phyloP scores from a whole-genome alignment of 148 eudicot genomes.

The Nepenthes mirabilis region DNA sequence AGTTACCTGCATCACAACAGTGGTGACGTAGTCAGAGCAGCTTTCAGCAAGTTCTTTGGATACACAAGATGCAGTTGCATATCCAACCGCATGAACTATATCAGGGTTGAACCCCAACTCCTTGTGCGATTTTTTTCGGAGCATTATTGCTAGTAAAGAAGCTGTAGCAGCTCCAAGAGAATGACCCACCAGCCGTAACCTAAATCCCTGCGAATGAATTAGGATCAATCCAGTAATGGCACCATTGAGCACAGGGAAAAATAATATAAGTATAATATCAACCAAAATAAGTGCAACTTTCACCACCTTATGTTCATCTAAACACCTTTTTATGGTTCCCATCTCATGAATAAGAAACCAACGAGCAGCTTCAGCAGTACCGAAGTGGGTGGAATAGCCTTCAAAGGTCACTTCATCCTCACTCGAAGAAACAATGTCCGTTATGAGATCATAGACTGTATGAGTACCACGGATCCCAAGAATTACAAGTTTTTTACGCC shows the following conservation, averaged over 20 bases:
- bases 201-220: constrained; percentile 75
- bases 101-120: constrained; percentile 85
- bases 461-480: constrained; percentile 97
- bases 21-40: constrained; percentile 68
- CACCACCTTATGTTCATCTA: constrained; percentile 64
- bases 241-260: not conserved
- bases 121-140: constrained; percentile 41
- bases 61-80: constrained; percentile 82
- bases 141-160: constrained; percentile 88
- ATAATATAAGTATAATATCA: not conserved
- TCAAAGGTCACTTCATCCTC: constrained; percentile 67
- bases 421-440: constrained; percentile 79
- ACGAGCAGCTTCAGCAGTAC: constrained; percentile 93
- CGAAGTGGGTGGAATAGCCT: constrained; percentile 83
- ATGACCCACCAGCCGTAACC: constrained; percentile 95
- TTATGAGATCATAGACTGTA: constrained; percentile 74
- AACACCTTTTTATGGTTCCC: constrained; percentile 55
- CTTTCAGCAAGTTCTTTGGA: constrained; percentile 83
- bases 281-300: constrained; percentile 5
- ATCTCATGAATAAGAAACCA: constrained; percentile 88
- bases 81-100: constrained; percentile 69
- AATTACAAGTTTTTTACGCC: constrained; percentile 70
- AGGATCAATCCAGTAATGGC: constrained; percentile 18
- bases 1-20: constrained; percentile 71
- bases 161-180: constrained; percentile 93